Percentiles rank a stretch among this genome's conserved stretches.
These are phyloP conservation scores for Ophiocordyceps robertsii DNA, from an alignment of 2,329 filamentous ascomycete genomes.

Conservation along the genomic window DNA sequence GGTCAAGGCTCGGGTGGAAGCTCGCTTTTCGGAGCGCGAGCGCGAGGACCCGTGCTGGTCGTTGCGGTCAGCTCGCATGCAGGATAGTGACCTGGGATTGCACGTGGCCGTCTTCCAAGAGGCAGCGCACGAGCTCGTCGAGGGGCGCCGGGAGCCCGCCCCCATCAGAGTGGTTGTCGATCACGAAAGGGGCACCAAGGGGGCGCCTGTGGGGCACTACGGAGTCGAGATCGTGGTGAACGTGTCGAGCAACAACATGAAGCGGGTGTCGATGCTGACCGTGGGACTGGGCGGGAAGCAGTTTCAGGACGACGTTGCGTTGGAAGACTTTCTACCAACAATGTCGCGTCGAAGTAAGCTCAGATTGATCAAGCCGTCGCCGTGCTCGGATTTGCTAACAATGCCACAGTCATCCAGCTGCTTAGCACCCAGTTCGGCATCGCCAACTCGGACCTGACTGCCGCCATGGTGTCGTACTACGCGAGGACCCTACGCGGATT, in stretches of 20 bases:
- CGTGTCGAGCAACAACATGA: slow-evolving; percentile 40
- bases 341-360: slow-evolving; percentile 58
- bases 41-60: slow-evolving; percentile 73
- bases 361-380: not conserved
- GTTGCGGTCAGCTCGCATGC: slow-evolving; percentile 53
- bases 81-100: slow-evolving; percentile 44
- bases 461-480: slow-evolving; percentile 63
- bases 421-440: slow-evolving; percentile 58
- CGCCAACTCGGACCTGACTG: slow-evolving; percentile 48
- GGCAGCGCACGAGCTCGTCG: slow-evolving; percentile 44
- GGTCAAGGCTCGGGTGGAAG: slow-evolving; percentile 73
- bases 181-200: slow-evolving; percentile 51
- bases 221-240: slow-evolving; percentile 61
- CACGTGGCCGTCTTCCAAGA: slow-evolving; percentile 63
- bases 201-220: slow-evolving; percentile 51
- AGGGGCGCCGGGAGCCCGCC: slow-evolving; percentile 54
- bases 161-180: slow-evolving; percentile 63
- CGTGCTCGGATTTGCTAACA: slow-evolving; percentile 17
- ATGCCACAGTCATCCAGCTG: slow-evolving; percentile 50
- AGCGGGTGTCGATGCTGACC: slow-evolving; percentile 34
- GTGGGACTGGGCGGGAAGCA: slow-evolving; percentile 55
- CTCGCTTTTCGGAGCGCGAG: slow-evolving; percentile 70
- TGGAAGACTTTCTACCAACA: slow-evolving; percentile 61
- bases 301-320: slow-evolving; percentile 60
- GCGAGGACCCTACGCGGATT: slow-evolving; percentile 63